phyloP scores from a whole-genome alignment of 2,329 filamentous ascomycete genomes.

The Pseudogymnoascus sp. region DNA sequence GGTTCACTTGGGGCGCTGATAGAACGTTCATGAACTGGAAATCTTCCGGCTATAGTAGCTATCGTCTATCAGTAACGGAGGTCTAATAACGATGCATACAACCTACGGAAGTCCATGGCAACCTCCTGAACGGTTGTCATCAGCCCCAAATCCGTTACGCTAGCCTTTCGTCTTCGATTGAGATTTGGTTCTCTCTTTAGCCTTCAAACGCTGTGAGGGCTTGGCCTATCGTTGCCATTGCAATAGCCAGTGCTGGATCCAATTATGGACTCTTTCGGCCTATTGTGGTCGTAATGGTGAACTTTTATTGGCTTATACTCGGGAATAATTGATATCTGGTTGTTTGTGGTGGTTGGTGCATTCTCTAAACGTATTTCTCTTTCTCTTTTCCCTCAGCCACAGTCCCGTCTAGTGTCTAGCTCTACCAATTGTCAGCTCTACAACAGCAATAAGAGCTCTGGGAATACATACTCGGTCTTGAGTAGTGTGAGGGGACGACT shows the following conservation, averaged over 20 bases:
- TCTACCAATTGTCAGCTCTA: conserved; percentile 4
- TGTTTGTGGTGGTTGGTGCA: conserved; percentile 43
- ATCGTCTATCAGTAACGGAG: conserved; percentile 14
- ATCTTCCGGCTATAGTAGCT: conserved; percentile 61
- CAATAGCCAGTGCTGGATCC: conserved; percentile 40
- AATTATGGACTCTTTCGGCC: conserved; percentile 16
- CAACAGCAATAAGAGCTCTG: conserved; percentile 11
- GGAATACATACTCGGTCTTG: conserved; percentile 28
- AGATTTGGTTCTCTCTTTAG: conserved; percentile 48
- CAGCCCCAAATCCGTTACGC: conserved; percentile 54
- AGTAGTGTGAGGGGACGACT: conserved; percentile 38
- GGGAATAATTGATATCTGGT: conserved; percentile 56
- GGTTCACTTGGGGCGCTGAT: conserved; percentile 48
- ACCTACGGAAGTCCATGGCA: conserved; percentile 62
- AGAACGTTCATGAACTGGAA: conserved; percentile 55
- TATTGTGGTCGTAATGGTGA: conserved; percentile 27
- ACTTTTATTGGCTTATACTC: conserved; percentile 38
- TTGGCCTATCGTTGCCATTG: conserved; percentile 31
- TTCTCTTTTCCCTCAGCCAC: conserved; percentile 23
- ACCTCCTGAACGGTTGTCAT: conserved; percentile 62
- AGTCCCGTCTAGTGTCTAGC: background rate
- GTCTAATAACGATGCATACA: conserved; percentile 2
- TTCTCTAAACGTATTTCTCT: conserved; percentile 50
- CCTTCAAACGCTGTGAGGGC: too few relatives aligned
- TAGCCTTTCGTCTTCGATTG: conserved; percentile 51